Conservation (phyloP, 2,329 filamentous ascomycete genomes). For the Anthostomella pinea region DNA sequence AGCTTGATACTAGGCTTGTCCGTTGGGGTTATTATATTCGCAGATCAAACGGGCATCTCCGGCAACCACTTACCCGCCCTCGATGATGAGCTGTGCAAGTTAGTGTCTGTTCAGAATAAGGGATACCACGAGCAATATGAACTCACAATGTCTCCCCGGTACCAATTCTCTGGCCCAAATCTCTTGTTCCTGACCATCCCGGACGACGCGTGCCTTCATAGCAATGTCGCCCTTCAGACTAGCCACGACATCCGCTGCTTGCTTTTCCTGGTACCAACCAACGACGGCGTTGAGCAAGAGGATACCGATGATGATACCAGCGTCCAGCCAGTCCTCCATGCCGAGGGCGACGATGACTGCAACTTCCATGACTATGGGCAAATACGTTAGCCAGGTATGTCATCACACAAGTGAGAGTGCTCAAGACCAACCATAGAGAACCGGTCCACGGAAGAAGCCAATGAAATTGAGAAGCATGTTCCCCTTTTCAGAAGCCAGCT, state of each 20-base stretch:
- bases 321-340: constrained; percentile 71
- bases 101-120: constrained; percentile 3
- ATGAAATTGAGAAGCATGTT: constrained; percentile 74
- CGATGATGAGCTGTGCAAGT: constrained; percentile 55
- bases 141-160: constrained; percentile 67
- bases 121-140: neutral
- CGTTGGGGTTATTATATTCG: constrained; percentile 64
- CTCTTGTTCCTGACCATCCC: constrained; percentile 62
- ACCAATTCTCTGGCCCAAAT: constrained; percentile 70
- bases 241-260: constrained; percentile 70
- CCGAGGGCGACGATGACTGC: constrained; percentile 69
- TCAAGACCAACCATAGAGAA: constrained; percentile 63
- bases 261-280: constrained; percentile 77
- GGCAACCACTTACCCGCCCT: constrained; percentile 66
- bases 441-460: constrained; percentile 71
- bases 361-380: constrained; percentile 63
- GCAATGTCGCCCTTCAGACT: constrained; percentile 72
- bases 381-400: constrained; percentile 9
- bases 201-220: constrained; percentile 66
- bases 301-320: constrained; percentile 73
- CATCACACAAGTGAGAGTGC: neutral
- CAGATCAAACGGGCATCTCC: constrained; percentile 69
- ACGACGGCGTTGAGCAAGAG: constrained; percentile 68
- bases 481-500: constrained; percentile 70
- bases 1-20: constrained; percentile 64